Evolutionary conservation across 192 early-diverging fungal genomes (phyloP).

Genomic region (Umbelopsis isabellina): DNA sequence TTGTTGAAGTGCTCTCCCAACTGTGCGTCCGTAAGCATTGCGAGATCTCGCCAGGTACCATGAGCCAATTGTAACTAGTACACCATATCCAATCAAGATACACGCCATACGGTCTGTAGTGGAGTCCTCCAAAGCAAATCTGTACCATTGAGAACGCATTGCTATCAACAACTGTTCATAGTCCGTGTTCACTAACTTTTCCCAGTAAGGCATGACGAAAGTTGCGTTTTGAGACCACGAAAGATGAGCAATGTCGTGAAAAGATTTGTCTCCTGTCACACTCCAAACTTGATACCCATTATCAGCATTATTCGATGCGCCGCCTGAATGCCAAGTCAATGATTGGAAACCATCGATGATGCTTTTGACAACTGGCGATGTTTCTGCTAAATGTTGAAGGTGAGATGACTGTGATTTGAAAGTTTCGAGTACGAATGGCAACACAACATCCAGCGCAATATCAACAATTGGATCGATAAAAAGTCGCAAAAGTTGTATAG

Average conservation of each 20-base stretch:
- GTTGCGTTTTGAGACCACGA: background rate
- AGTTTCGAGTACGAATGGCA: slow-evolving; percentile 35
- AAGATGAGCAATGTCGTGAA: background rate
- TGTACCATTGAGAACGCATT: slow-evolving; percentile 43
- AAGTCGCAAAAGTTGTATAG: slow-evolving; percentile 57
- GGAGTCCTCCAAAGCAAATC: slow-evolving; percentile 49
- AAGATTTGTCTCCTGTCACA: slow-evolving; percentile 22
- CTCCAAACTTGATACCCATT: background rate
- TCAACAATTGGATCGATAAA: slow-evolving; percentile 79
- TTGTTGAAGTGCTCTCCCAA: slow-evolving; percentile 44
- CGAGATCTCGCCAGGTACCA: slow-evolving; percentile 48
- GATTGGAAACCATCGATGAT: background rate
- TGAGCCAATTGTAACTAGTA: slow-evolving; percentile 51
- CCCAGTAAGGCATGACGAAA: background rate
- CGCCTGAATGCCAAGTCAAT: background rate
- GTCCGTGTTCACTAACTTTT: slow-evolving; percentile 7
- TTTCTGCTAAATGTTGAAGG: background rate
- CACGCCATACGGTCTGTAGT: slow-evolving; percentile 60
- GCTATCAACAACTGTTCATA: background rate
- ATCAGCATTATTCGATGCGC: background rate
- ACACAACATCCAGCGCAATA: slow-evolving; percentile 57
- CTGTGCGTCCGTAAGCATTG: slow-evolving; percentile 46
- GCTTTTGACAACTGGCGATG: background rate
- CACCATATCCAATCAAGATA: slow-evolving; percentile 64
- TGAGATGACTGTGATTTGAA: background rate